Evolutionary conservation across 1,284 basidiomycete species (phyloP).

Genomic region (Athelia psychrophila): DNA sequence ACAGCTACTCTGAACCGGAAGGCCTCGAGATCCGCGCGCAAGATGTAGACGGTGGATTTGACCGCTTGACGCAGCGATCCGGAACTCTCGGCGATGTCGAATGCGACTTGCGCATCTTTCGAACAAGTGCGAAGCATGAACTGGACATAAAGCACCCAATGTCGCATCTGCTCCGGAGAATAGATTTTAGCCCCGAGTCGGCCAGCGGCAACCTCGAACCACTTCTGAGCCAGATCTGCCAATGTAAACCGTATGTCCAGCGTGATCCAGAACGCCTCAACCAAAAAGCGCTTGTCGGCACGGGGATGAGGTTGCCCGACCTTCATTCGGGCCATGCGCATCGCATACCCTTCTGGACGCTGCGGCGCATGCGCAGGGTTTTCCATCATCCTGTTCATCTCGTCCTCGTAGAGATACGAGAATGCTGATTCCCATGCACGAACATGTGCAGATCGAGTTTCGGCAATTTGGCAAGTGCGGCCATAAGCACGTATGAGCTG

Average conservation of each 20-base stretch:
- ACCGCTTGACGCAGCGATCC: slow-evolving; percentile 36
- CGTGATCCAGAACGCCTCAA: slow-evolving; percentile 50
- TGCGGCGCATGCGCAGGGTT: slow-evolving; percentile 30
- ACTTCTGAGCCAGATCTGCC: slow-evolving; percentile 31
- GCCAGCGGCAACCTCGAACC: slow-evolving; percentile 16
- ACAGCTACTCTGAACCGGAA: slow-evolving; percentile 35
- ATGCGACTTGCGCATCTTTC: slow-evolving; percentile 35
- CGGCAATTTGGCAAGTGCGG: slow-evolving; percentile 31
- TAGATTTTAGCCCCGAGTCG: slow-evolving; percentile 3
- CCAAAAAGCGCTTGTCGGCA: slow-evolving; percentile 50
- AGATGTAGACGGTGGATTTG: slow-evolving; percentile 30
- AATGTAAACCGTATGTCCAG: slow-evolving; percentile 44
- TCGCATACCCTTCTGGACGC: slow-evolving; percentile 29
- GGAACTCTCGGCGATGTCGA: slow-evolving; percentile 28
- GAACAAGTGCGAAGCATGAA: slow-evolving; percentile 38
- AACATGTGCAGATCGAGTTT: slow-evolving; percentile 44
- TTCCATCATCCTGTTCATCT: slow-evolving; percentile 34
- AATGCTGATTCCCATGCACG: slow-evolving; percentile 54
- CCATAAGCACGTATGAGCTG: slow-evolving; percentile 34
- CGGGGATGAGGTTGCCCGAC: slow-evolving; percentile 51
- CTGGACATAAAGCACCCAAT: slow-evolving; percentile 33
- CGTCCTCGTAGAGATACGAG: slow-evolving; percentile 42
- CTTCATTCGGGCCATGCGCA: slow-evolving; percentile 29
- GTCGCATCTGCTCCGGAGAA: slow-evolving; percentile 8
- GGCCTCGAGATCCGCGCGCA: slow-evolving; percentile 37